These are phyloP conservation scores for Tuber borchii DNA, from an alignment of 495 filamentous ascomycete genomes.

Conservation along the genomic window DNA sequence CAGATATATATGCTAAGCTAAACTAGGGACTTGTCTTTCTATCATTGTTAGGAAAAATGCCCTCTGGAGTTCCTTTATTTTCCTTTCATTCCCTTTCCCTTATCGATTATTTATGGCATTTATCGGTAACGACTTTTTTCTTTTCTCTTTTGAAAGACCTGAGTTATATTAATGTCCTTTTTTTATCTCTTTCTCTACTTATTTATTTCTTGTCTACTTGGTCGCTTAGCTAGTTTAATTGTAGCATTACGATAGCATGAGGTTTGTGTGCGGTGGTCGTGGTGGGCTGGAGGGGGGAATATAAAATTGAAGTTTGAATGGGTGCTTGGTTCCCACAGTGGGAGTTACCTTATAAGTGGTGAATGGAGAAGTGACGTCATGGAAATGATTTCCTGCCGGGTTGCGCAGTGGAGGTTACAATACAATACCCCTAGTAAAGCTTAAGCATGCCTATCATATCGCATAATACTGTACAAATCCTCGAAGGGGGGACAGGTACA, in stretches of 20 bases:
- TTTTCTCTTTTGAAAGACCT: not conserved
- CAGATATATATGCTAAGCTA: not conserved
- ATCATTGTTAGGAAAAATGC: not conserved
- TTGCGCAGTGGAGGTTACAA: not conserved
- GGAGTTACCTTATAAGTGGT: not conserved
- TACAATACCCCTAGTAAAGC: not conserved
- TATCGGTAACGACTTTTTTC: not conserved
- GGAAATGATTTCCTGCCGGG: not conserved
- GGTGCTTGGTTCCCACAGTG: not conserved
- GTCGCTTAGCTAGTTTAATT: not conserved
- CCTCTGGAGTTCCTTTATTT: not conserved
- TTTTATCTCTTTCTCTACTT: not conserved
- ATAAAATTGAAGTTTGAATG: not conserved
- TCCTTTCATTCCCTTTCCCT: not conserved
- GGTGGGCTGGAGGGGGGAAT: not conserved
- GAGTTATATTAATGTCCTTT: conserved; percentile 4
- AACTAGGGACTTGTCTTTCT: not conserved
- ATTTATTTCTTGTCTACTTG: not conserved
- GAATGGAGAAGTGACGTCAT: not conserved
- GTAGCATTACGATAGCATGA: not conserved
- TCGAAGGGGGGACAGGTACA: not conserved
- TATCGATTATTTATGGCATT: not conserved
- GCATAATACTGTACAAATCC: not conserved
- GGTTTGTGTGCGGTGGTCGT: not conserved
- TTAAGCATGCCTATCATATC: not conserved